These are phyloP conservation scores for Fusarium sp. DNA, from an alignment of 2,329 filamentous ascomycete genomes.

Conservation along the genomic window DNA sequence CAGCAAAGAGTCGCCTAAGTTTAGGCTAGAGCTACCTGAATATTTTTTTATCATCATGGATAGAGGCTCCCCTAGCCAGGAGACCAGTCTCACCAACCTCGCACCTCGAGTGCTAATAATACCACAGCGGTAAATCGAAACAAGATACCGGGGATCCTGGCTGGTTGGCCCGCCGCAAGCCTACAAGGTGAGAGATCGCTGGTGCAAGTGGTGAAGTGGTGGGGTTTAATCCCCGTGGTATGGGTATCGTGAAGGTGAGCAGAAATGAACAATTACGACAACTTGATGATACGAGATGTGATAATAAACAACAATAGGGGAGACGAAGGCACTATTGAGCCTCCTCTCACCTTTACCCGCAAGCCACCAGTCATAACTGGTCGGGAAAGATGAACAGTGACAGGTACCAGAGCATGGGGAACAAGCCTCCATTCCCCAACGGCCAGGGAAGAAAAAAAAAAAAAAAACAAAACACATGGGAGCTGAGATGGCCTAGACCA, in stretches of 20 bases:
- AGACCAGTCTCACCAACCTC: neutral
- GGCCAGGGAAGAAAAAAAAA: conserved; percentile 9
- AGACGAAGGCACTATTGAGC: conserved; percentile 13
- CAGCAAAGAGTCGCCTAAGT: neutral
- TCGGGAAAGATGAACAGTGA: no score
- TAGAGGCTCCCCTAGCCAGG: neutral
- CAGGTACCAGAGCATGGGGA: neutral
- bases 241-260: conserved; percentile 10
- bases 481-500: conserved; percentile 20
- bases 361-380: conserved; percentile 1
- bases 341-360: conserved; percentile 19
- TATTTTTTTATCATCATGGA: neutral
- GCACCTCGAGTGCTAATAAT: conserved; percentile 15
- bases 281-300: conserved; percentile 25
- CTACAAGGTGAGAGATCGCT: conserved; percentile 38
- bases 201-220: conserved; percentile 30
- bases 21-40: neutral
- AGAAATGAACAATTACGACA: conserved; percentile 45
- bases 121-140: conserved; percentile 15
- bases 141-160: conserved; percentile 33
- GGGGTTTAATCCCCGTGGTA: conserved; percentile 35
- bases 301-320: conserved; percentile 19
- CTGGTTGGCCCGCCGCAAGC: conserved; percentile 40
- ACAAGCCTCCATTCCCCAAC: conserved; percentile 34
- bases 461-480: conserved; percentile 15